Evolutionary conservation across 2,329 filamentous ascomycete species (phyloP), one percentile per base, ranked within the genome.

Genomic region (Kalmusia sp.): DNA sequence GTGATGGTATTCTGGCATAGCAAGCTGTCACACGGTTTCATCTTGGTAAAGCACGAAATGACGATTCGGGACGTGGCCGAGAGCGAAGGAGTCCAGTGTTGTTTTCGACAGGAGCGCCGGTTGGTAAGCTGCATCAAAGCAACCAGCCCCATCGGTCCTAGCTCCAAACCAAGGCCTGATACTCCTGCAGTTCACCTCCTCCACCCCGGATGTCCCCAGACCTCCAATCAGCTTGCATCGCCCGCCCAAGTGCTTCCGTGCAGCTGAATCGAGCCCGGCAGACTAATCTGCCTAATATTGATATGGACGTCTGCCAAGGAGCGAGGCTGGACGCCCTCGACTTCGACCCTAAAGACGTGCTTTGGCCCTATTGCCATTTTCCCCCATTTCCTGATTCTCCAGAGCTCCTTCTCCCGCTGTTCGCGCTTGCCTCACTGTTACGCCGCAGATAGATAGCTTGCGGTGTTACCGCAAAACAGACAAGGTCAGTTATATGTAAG

Each of bases 231-330:
- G 55, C 44, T 44, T 46, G 24, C 45, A 47, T 49, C 49, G 46
- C 53, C 33, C 53, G 54, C 66, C 60, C 63, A 60, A 65, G 53
- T 61, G 58, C 53, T 55, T 55, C 57, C 25, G 37, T n/a, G 53
- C 59, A 66, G 64, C 65, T 64, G 61, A 61, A 63, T 57, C 61
- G 61, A 63, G 59, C 47, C 38, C 40, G 47, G 49, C 52, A 63
- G 57, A 57, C 54, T 60, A 69, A 72, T 71, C 62, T 68, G 67
- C 61, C 68, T 71, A 72, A 72, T 69, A 51, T 69, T 63, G 54
- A 65, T 58, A 62, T 63, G 56, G 51, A 31, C 46, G 30, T 46
- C 21, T 52, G 63, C 65, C 68, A 70, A 72, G 66, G 58, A 56
- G 59, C 59, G 67, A 66, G 68, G 64, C 59, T 68, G 68, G 64